Percentiles rank a stretch among this genome's conserved stretches.
Conservation (phyloP, 176 grass and related monocot genomes). For the Cenchrus americanus region DNA sequence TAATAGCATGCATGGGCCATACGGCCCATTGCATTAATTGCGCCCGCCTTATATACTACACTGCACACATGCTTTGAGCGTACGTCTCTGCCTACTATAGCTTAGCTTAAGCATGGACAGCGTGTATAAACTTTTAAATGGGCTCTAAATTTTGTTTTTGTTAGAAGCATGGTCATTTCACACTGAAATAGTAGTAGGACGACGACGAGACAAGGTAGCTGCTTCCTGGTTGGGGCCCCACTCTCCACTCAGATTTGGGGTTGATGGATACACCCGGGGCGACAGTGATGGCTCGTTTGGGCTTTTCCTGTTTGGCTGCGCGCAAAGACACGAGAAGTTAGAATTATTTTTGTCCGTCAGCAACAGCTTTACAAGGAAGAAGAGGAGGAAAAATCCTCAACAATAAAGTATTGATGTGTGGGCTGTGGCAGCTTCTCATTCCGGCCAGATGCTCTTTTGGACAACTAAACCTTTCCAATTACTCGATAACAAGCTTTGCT, state of each 20-base stretch:
- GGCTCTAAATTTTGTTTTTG: conserved; percentile 7
- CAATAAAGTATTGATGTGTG: neutral
- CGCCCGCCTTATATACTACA: neutral
- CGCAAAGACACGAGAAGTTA: conserved; percentile 39
- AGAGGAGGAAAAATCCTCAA: neutral
- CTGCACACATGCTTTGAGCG: conserved; percentile 38
- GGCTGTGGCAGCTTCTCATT: neutral
- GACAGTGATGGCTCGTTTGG: conserved; percentile 28
- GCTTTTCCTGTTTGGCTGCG: conserved; percentile 50
- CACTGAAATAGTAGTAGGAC: neutral
- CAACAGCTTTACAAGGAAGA: neutral
- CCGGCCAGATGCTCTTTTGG: neutral
- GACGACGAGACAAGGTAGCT: conserved; percentile 18
- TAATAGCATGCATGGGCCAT: neutral
- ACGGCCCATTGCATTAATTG: neutral
- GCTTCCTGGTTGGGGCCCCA: conserved; percentile 28
- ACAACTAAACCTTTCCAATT: conserved; percentile 24
- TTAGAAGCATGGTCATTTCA: conserved; percentile 28
- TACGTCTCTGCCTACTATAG: conserved; percentile 8
- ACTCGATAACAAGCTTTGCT: conserved; percentile 22
- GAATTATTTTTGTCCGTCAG: conserved; percentile 35
- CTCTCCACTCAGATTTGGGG: conserved; percentile 50
- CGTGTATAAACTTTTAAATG: conserved; percentile 31
- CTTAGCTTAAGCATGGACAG: conserved; percentile 16
- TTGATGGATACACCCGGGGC: conserved; percentile 31